Evolutionary conservation across 2,329 filamentous ascomycete species (phyloP).

Genomic region (Colletotrichum truncatum): DNA sequence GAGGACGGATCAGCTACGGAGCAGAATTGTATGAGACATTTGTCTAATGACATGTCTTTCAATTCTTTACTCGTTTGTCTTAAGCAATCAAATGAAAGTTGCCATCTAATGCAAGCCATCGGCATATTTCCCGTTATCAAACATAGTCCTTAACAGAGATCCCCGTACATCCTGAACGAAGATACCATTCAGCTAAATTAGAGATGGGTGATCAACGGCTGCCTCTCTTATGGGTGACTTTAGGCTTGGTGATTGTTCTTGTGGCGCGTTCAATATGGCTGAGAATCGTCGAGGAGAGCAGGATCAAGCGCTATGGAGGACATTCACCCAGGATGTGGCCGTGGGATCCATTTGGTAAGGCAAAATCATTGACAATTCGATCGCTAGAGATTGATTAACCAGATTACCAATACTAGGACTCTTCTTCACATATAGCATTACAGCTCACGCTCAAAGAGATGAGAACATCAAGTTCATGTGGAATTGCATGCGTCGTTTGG

Average conservation of each 20-base stretch:
- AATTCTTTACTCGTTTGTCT: no score
- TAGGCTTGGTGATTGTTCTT: not conserved
- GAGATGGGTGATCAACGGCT: not conserved
- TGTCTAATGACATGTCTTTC: no score
- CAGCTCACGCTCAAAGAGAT: not conserved
- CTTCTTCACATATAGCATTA: not conserved
- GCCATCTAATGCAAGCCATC: no score
- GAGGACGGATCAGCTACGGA: no score
- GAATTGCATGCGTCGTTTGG: not conserved
- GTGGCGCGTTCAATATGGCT: not conserved
- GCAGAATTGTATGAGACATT: no score
- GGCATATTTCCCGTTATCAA: no score
- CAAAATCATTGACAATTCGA: no score
- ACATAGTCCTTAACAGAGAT: no score
- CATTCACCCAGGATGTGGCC: not conserved
- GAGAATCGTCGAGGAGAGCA: not conserved
- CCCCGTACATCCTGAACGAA: no score
- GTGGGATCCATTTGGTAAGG: not conserved
- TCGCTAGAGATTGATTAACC: no score
- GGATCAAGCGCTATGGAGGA: not conserved
- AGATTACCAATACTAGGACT: no score
- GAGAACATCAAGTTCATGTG: constrained; percentile 12
- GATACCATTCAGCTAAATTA: not conserved
- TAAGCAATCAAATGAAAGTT: no score
- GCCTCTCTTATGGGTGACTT: not conserved